Base-by-base conservation (phyloP, 2,329 filamentous ascomycete genomes). In the Alternaria sp. region DNA sequence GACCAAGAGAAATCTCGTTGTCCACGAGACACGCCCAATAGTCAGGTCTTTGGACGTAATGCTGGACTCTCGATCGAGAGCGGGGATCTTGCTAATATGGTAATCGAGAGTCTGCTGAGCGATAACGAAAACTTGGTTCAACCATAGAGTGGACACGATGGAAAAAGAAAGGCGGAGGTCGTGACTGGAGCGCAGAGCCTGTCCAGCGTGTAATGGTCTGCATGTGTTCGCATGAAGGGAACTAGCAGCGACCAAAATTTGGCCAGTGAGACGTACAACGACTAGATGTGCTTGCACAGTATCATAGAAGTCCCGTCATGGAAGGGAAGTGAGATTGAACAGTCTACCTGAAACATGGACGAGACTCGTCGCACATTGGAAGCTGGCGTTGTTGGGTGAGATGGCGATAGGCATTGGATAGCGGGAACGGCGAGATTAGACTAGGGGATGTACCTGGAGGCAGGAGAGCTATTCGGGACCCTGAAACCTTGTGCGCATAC, bases 381-480 rank as follows among this genome's bases (percentile, higher is more conserved):
- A 41, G 54, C 36, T 20, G 46, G 14, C 40, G 38, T 14, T 50
- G 49, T 48, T 58, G 56, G 49, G 30, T 14, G 46, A 36, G 12
- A 50, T 25, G 22, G 32, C 14, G 20, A 50, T 25, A 6, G 46
- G 41, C 56, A 36, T 45, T 44, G 50, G 52, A 22, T 40, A 22
- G 41, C 51, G 40, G 40, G 18, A 25, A 32, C 30, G 14, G 38
- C 28, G 28, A 32, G 40, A 54, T 45, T 60, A 44, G 43, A 56
- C 56, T 38, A 45, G 41, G 59, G 32, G 43, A 30, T 22, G 50
- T 54, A 54, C 52, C 52, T 51, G 57, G 48, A 48, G 30, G 28
- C 34, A 40, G 36, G 36, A 40, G 36, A 20, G n/a, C n/a, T 18
- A 20, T 40, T n/a, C 36, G n/a, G n/a, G 36, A 40, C 36, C 36